Evolutionary conservation across 1,284 basidiomycete species (phyloP).

Genomic region (Coriolopsis trogii): DNA sequence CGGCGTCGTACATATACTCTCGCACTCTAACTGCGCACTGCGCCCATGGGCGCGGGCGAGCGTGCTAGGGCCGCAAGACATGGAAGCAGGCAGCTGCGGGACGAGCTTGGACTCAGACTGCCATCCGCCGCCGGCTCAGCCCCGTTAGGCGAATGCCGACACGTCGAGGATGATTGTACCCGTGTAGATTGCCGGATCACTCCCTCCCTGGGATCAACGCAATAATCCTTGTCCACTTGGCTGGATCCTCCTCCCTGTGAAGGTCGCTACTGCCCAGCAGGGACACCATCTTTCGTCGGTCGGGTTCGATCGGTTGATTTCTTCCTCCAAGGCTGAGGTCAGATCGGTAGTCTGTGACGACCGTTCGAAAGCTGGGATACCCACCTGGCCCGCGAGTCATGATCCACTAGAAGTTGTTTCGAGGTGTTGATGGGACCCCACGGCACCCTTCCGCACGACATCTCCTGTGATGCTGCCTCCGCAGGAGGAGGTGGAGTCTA

Average conservation of each 20-base stretch:
- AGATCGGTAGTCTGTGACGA: no score
- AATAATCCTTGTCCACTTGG: not conserved
- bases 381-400: no score
- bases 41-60: conserved; percentile 17
- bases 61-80: conserved; percentile 13
- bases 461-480: conserved; percentile 3
- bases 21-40: conserved; percentile 23
- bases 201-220: not conserved
- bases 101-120: conserved; percentile 1
- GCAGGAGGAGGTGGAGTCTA: conserved; percentile 1
- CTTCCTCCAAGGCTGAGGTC: not conserved
- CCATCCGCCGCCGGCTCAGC: conserved; percentile 7
- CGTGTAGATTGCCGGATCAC: conserved; percentile 20
- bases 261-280: not conserved
- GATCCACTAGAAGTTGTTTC: conserved; percentile 2
- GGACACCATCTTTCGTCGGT: not conserved
- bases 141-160: conserved; percentile 16
- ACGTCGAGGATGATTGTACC: conserved; percentile 13
- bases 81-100: conserved; percentile 18
- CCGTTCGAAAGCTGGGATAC: no score
- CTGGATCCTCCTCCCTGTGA: no score
- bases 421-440: conserved; percentile 8
- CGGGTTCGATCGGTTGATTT: no score
- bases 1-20: conserved; percentile 17
- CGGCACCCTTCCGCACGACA: not conserved